Base-by-base conservation (phyloP, 495 filamentous ascomycete species). In the Talaromyces trachyspermus region DNA sequence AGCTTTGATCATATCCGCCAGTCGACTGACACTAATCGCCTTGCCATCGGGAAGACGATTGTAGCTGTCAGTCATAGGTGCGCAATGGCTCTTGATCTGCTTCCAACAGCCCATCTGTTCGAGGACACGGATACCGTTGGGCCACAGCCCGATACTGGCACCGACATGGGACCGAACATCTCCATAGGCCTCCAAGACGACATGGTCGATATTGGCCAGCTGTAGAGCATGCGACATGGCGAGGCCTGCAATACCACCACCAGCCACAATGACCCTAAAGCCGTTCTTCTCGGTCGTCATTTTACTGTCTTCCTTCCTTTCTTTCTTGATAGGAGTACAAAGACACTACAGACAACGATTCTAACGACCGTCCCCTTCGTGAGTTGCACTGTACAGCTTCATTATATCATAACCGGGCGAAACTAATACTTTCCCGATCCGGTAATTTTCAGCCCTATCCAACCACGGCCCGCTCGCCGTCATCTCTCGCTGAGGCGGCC, bases 191-290 rank as follows among this genome's bases (percentile, higher is more conserved):
- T 79, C 77, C 5, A 79, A 61, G 6, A 81, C 49, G n/a, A 74
- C 57, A 37, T 70, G 74, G 49, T 74, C 69, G 49, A 79, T 73
- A 17, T 57, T 59, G 2, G 63, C 61, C 15, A 58, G 57, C 3
- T 62, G 48, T 11, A 81, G 60, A 19, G 57, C 54, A 39, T 77
- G 67, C 0, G 77, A 71, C 2, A 71, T 49, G 2, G 65, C 66
- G 1, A 81, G 56, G 1, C 72, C 72, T 5, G 70, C 64, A 23
- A 78, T 63, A 4, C 69, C 70, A 20, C 70, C 75, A 25, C 77
- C 77, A 11, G 74, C 69, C 35, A 81, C 68, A 35, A 80, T 64
- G 24, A 71, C 73, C 27, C 27, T 30, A 30, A 30, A 30, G 27
- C 27, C 27, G 27, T 30, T 30, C 27, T 30, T 30, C 27, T 30